phyloP scores from a whole-genome alignment of 345 rosid genomes.

The Ceriops tagal region DNA sequence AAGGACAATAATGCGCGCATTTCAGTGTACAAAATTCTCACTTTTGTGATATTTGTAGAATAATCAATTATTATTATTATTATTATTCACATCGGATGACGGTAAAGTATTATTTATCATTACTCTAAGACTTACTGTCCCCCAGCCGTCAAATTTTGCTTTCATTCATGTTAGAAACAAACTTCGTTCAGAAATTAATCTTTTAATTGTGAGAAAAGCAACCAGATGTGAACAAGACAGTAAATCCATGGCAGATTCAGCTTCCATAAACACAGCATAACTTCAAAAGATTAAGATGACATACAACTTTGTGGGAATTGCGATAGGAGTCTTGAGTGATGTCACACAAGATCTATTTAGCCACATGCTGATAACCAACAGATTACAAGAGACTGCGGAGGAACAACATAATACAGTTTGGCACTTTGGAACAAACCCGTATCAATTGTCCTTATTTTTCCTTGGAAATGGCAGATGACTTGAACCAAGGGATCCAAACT shows the following conservation, averaged over 20 bases:
- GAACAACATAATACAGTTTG: slow-evolving; percentile 9
- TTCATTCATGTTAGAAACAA: too few species aligned
- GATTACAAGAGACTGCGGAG: not conserved
- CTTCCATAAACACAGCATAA: not conserved
- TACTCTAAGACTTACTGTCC: too few species aligned
- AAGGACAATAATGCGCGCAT: too few species aligned
- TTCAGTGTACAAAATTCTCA: too few species aligned
- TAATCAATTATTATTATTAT: too few species aligned
- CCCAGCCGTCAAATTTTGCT: too few species aligned
- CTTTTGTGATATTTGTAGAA: too few species aligned
- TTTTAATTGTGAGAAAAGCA: too few species aligned
- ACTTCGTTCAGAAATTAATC: too few species aligned
- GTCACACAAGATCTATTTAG: slow-evolving; percentile 2
- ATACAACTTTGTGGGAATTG: not conserved
- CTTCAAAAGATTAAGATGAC: not conserved
- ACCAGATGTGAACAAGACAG: not conserved
- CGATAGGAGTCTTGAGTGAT: not conserved
- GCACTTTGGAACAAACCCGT: not conserved
- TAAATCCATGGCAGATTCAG: slow-evolving; percentile 1
- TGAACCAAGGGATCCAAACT: slow-evolving; percentile 94
- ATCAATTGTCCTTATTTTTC: slow-evolving; percentile 22
- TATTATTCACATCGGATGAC: too few species aligned
- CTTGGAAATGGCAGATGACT: slow-evolving; percentile 25
- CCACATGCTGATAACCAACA: not conserved
- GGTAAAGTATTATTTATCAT: too few species aligned